phyloP scores from a whole-genome alignment of 2,329 filamentous ascomycete species.

The Aspergillus novofumigatus region DNA sequence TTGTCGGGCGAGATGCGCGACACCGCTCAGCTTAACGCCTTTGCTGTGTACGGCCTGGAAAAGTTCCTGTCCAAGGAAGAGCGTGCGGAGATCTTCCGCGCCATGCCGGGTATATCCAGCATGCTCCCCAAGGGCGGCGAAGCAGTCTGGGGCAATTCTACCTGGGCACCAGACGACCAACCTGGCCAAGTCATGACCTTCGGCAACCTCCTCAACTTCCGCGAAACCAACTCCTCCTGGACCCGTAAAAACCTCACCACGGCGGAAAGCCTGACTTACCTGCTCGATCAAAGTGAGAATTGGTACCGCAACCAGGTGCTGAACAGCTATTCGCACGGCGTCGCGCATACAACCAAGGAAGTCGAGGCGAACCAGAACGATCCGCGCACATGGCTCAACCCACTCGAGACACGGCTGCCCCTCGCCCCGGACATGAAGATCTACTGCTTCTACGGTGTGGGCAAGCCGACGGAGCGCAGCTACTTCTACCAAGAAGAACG shows the following conservation, averaged over 20 bases:
- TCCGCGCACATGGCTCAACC: slow-evolving; percentile 87
- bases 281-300: slow-evolving; percentile 71
- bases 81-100: slow-evolving; percentile 86
- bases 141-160: slow-evolving; percentile 86
- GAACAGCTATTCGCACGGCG: slow-evolving; percentile 77
- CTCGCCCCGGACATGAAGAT: slow-evolving; percentile 87
- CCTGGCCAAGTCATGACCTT: slow-evolving; percentile 69
- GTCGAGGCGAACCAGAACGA: slow-evolving; percentile 79
- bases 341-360: slow-evolving; percentile 73
- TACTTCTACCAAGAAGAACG: slow-evolving; percentile 83
- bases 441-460: slow-evolving; percentile 93
- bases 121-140: slow-evolving; percentile 96
- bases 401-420: slow-evolving; percentile 84
- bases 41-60: slow-evolving; percentile 94
- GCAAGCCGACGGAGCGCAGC: slow-evolving; percentile 85
- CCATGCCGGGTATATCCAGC: slow-evolving; percentile 93
- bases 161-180: slow-evolving; percentile 82
- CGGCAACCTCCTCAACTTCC: slow-evolving; percentile 83
- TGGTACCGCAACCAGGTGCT: slow-evolving; percentile 79
- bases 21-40: slow-evolving; percentile 91
- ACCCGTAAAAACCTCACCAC: slow-evolving; percentile 73
- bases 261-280: slow-evolving; percentile 68
- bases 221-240: slow-evolving; percentile 58
- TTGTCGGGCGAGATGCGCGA: slow-evolving; percentile 98
- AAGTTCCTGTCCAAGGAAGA: slow-evolving; percentile 91